A percentile compares a stretch with the other conserved stretches of the same genome.
These are phyloP conservation scores for Canariomyces notabilis DNA, from an alignment of 2,329 filamentous ascomycete species.

Conservation along the genomic window DNA sequence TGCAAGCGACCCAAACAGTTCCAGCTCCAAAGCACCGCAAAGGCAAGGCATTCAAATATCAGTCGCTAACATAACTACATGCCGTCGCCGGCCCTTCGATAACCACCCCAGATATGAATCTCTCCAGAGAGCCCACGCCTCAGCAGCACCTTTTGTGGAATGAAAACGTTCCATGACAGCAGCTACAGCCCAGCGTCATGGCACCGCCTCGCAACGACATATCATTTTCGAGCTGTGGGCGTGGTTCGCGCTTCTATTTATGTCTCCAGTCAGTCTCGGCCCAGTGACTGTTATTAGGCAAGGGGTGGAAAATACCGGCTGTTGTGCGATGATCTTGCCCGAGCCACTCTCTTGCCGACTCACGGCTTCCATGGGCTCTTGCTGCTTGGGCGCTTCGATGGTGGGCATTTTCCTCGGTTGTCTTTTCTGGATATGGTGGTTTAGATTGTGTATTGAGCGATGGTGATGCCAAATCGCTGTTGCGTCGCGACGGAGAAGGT, in stretches of 20 bases:
- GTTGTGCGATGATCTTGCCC: constrained; percentile 13
- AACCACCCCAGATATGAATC: too few species aligned
- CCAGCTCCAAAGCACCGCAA: too few species aligned
- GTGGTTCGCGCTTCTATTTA: constrained; percentile 15
- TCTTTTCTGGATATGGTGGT: not conserved
- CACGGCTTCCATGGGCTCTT: constrained; percentile 22
- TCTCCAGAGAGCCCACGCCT: not conserved
- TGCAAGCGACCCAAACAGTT: too few species aligned
- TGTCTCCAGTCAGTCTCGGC: not conserved
- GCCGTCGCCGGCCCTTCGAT: too few species aligned
- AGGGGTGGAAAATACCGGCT: constrained; percentile 16
- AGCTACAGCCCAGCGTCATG: constrained; percentile 22
- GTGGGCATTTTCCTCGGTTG: constrained; percentile 13
- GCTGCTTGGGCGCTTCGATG: constrained; percentile 16
- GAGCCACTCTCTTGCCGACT: not conserved
- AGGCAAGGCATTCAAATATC: too few species aligned
- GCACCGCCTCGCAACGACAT: constrained; percentile 21
- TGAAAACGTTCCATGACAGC: constrained; percentile 20
- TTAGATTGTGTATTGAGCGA: too few species aligned
- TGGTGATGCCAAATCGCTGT: too few species aligned
- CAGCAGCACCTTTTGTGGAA: constrained; percentile 22
- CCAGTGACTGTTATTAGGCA: not conserved
- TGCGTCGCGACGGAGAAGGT: not conserved
- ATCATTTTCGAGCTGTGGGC: constrained; percentile 13
- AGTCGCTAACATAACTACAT: too few species aligned